Conservation (phyloP, 352 stramenopile species). For the Saprolegnia parasitica region DNA sequence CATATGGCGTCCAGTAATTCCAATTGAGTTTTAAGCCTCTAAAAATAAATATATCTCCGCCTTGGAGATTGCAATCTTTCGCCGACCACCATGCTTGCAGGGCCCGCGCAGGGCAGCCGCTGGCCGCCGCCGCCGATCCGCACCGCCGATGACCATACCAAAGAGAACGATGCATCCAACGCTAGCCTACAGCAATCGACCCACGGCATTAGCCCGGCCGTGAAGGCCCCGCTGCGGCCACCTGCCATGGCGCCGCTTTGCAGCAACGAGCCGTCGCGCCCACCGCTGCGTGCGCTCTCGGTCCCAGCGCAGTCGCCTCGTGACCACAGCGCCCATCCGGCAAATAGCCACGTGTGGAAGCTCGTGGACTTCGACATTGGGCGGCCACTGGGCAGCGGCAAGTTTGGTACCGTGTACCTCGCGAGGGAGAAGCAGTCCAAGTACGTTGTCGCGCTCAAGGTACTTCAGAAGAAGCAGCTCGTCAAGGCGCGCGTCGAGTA, state of each 20-base stretch:
- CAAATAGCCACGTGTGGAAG: conserved; percentile 71
- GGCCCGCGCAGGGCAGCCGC: not conserved
- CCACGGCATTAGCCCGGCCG: not conserved
- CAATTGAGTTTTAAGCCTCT: not conserved
- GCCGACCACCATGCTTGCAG: not conserved
- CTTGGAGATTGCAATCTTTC: not conserved
- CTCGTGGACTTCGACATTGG: conserved; percentile 99
- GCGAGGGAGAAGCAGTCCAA: conserved; percentile 96
- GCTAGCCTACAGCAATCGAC: not conserved
- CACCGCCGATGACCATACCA: not conserved
- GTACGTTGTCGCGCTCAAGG: conserved; percentile 99
- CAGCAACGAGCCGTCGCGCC: not conserved
- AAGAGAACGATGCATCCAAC: not conserved
- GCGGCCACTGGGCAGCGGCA: conserved; percentile 95
- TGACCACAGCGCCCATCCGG: not conserved
- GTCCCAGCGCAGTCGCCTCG: not conserved
- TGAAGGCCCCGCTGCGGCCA: not conserved
- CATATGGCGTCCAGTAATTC: not conserved
- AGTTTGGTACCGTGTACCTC: conserved; percentile 99
- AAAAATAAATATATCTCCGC: not conserved
- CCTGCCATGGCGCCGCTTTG: not conserved
- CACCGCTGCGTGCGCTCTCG: not conserved
- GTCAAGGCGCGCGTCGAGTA: conserved; percentile 94
- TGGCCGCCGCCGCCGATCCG: too few relatives aligned
- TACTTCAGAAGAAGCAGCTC: conserved; percentile 97